Conservation (phyloP, 2,329 filamentous ascomycete genomes). For the Cercospora brassicicola region DNA sequence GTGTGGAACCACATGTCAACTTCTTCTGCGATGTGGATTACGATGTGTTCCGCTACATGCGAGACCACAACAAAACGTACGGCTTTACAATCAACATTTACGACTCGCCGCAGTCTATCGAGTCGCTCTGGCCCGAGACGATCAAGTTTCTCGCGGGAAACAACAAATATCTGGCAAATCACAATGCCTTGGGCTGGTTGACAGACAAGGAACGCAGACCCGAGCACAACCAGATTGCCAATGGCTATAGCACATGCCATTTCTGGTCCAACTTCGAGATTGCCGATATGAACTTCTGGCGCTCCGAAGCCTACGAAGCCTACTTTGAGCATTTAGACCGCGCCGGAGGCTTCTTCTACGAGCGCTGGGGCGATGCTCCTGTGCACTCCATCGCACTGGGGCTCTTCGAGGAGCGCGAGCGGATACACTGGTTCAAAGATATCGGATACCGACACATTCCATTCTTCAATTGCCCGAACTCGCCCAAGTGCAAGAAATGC, state of each 20-base stretch:
- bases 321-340: slow-evolving; percentile 95
- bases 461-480: slow-evolving; percentile 98
- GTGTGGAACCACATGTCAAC: slow-evolving; percentile 96
- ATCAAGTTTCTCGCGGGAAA: slow-evolving; percentile 78
- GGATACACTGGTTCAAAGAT: slow-evolving; percentile 94
- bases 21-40: slow-evolving; percentile 99
- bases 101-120: slow-evolving; percentile 83
- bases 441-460: slow-evolving; percentile 98
- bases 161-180: slow-evolving; percentile 74
- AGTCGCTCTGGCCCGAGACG: slow-evolving; percentile 92
- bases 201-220: slow-evolving; percentile 75
- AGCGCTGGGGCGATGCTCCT: slow-evolving; percentile 96
- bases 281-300: slow-evolving; percentile 88
- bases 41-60: slow-evolving; percentile 97
- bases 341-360: slow-evolving; percentile 96
- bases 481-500: slow-evolving; percentile 86
- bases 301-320: slow-evolving; percentile 84
- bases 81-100: slow-evolving; percentile 98
- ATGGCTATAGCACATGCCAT: slow-evolving; percentile 96
- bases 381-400: slow-evolving; percentile 93
- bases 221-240: slow-evolving; percentile 74
- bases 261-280: slow-evolving; percentile 99
- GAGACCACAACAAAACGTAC: slow-evolving; percentile 97
- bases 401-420: slow-evolving; percentile 84
- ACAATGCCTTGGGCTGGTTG: slow-evolving; percentile 86